Percentiles rank a stretch among this genome's conserved stretches.
phyloP scores from a whole-genome alignment of 108 stramenopile genomes.

The Conticribra guillardii region DNA sequence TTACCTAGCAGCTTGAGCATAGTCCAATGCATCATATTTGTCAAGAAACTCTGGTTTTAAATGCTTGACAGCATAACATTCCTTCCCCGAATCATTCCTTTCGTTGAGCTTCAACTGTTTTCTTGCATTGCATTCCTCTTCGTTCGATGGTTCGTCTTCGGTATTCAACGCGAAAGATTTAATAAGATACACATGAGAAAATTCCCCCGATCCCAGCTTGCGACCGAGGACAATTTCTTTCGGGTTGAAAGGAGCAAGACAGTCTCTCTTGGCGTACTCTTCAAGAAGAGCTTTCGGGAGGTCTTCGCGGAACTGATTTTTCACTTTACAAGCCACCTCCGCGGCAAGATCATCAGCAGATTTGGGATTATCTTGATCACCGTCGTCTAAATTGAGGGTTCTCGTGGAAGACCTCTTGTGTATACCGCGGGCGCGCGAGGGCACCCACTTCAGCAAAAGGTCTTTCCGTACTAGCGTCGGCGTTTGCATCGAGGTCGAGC shows the following conservation, averaged over 20 bases:
- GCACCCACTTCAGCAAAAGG: no score
- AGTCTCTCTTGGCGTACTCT: slow-evolving; percentile 15
- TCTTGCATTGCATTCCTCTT: slow-evolving; percentile 16
- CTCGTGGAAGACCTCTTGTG: no score
- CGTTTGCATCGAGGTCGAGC: no score
- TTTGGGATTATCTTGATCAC: no score
- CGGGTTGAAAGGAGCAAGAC: slow-evolving; percentile 15
- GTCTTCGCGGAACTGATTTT: slow-evolving; percentile 6
- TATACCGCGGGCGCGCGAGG: no score
- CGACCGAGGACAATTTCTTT: slow-evolving; percentile 28
- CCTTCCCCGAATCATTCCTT: slow-evolving; percentile 25
- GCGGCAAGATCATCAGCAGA: no score
- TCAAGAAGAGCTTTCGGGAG: slow-evolving; percentile 9
- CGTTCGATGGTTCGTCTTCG: background rate
- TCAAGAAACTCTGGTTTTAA: slow-evolving; percentile 26
- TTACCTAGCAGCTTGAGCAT: slow-evolving; percentile 37
- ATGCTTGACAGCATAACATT: slow-evolving; percentile 45
- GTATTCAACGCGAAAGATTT: background rate
- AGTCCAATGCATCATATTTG: slow-evolving; percentile 4
- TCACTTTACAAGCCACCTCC: no score
- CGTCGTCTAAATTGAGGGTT: no score
- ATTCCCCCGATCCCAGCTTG: slow-evolving; percentile 33
- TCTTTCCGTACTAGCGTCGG: no score
- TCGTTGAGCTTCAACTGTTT: slow-evolving; percentile 17
- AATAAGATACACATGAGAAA: slow-evolving; percentile 20